These are phyloP conservation scores for Pezizomycotina sp. DNA, from an alignment of 2,329 filamentous ascomycete species.

Conservation along the genomic window DNA sequence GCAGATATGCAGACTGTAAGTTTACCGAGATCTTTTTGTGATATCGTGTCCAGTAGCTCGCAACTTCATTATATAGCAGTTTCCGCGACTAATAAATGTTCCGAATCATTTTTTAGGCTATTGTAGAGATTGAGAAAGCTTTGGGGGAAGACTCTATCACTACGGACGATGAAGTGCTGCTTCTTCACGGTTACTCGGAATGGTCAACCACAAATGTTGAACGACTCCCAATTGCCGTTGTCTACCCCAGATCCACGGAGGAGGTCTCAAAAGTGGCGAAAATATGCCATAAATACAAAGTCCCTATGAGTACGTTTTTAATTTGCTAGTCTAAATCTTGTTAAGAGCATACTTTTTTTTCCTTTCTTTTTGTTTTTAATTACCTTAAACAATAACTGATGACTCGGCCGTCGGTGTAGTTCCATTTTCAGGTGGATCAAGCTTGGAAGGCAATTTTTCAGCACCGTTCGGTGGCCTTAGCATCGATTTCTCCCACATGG, in stretches of 20 bases:
- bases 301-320: conserved; percentile 46
- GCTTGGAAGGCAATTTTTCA: conserved; percentile 77
- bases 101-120: conserved; percentile 34
- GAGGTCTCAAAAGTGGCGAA: conserved; percentile 45
- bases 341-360: no score
- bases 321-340: background rate
- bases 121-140: conserved; percentile 39
- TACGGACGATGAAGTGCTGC: conserved; percentile 45
- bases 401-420: conserved; percentile 28
- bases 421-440: conserved; percentile 71
- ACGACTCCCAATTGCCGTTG: conserved; percentile 45
- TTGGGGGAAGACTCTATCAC: conserved; percentile 42
- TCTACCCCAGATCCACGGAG: conserved; percentile 44
- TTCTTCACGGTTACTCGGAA: conserved; percentile 48
- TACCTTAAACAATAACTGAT: no score
- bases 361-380: no score
- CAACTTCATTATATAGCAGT: background rate
- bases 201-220: conserved; percentile 49
- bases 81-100: background rate
- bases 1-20: conserved; percentile 23
- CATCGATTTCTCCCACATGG: conserved; percentile 80
- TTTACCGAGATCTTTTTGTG: background rate
- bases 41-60: background rate
- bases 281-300: conserved; percentile 59
- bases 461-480: conserved; percentile 74